Conservation (phyloP, 768 basidiomycete species). For the Russula sp. region DNA sequence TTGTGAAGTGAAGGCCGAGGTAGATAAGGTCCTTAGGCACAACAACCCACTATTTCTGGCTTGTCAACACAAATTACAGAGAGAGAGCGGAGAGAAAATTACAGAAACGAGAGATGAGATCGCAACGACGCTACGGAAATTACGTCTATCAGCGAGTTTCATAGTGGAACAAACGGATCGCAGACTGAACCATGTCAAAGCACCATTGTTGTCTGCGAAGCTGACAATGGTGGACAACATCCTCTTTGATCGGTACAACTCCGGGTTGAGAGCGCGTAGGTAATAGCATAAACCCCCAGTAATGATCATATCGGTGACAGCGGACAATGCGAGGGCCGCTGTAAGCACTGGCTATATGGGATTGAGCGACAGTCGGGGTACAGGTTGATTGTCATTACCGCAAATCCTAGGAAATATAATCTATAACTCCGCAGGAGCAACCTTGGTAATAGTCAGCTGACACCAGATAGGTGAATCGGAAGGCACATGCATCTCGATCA, state of each 20-base stretch:
- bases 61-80: background rate
- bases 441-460: background rate
- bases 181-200: slow-evolving; percentile 16
- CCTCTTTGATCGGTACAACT: slow-evolving; percentile 1
- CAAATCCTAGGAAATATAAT: background rate
- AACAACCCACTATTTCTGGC: slow-evolving; percentile 5
- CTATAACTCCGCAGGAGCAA: background rate
- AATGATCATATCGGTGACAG: slow-evolving; percentile 11
- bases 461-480: background rate
- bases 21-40: slow-evolving; percentile 8
- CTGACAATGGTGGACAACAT: slow-evolving; percentile 13
- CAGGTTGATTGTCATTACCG: background rate
- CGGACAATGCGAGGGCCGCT: slow-evolving; percentile 7
- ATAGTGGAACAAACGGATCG: background rate
- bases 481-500: background rate
- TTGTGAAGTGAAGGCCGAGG: slow-evolving; percentile 14
- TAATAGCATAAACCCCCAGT: slow-evolving; percentile 12
- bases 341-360: slow-evolving; percentile 3
- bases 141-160: background rate
- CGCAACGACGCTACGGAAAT: slow-evolving; percentile 5
- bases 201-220: slow-evolving; percentile 13
- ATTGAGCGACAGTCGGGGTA: background rate
- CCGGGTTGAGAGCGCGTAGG: slow-evolving; percentile 13
- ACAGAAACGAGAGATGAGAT: slow-evolving; percentile 9
- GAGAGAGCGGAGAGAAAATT: background rate